These are phyloP conservation scores for Simmondsia chinensis DNA, from an alignment of 148 eudicot genomes.

Conservation along the genomic window DNA sequence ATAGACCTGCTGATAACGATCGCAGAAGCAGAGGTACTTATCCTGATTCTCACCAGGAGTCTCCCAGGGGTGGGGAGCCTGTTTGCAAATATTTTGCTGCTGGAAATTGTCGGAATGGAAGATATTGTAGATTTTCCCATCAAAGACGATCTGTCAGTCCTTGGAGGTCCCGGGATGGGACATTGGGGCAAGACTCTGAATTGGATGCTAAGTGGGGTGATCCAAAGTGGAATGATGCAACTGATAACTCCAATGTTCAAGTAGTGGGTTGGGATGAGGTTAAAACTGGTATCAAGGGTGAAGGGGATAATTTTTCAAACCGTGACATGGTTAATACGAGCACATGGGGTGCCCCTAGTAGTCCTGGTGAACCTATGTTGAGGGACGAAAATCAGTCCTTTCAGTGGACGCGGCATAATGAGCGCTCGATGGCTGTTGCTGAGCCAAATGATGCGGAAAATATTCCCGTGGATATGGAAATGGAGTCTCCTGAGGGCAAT, in stretches of 20 bases:
- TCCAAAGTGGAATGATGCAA: constrained; percentile 24
- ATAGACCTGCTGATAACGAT: constrained; percentile 13
- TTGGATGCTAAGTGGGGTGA: constrained; percentile 9
- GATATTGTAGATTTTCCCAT: constrained; percentile 31
- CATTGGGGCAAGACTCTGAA: constrained; percentile 4
- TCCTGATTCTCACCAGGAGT: constrained; percentile 16
- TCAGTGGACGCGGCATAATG: constrained; percentile 12
- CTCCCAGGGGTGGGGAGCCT: constrained; percentile 14
- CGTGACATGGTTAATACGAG: constrained; percentile 12
- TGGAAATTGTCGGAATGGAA: constrained; percentile 33
- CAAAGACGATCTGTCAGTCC: constrained; percentile 15
- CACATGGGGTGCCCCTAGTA: constrained; percentile 14
- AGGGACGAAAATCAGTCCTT: constrained; percentile 15
- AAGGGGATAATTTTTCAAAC: constrained; percentile 15
- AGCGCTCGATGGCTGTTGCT: constrained; percentile 9
- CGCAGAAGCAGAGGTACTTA: constrained; percentile 12
- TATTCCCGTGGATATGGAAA: constrained; percentile 16
- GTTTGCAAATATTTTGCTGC: constrained; percentile 35
- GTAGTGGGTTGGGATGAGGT: constrained; percentile 20
- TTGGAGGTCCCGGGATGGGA: constrained; percentile 18
- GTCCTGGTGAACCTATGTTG: constrained; percentile 10
- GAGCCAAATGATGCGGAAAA: constrained; percentile 16
- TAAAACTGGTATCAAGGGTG: constrained; percentile 9
- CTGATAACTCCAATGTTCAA: constrained; percentile 7
- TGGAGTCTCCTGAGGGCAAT: constrained; percentile 8